Conservation (phyloP, 2,329 filamentous ascomycete genomes). For the Colletotrichum filicis region DNA sequence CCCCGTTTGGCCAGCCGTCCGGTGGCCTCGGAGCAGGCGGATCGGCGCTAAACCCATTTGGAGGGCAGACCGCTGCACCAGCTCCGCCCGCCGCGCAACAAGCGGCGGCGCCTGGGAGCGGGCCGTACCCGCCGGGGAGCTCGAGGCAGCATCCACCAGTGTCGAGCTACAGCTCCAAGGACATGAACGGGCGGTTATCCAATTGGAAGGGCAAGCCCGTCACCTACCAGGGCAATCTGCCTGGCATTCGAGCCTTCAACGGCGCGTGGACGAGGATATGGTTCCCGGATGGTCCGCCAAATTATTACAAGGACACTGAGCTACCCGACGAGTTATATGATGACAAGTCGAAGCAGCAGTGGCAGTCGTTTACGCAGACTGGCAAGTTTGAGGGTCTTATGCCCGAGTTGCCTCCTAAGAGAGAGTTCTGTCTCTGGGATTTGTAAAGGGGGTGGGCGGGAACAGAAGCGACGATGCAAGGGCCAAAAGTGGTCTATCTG, state of each 20-base stretch:
- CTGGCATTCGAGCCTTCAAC: slow-evolving; percentile 62
- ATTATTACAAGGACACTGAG: slow-evolving; percentile 72
- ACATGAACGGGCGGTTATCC: slow-evolving; percentile 57
- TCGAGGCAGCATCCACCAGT: slow-evolving; percentile 56
- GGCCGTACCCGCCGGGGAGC: slow-evolving; percentile 58
- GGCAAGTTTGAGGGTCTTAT: slow-evolving; percentile 78
- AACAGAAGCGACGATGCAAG: neutral
- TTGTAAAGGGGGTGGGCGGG: slow-evolving; percentile 58
- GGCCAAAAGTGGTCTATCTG: neutral
- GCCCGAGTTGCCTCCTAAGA: slow-evolving; percentile 81
- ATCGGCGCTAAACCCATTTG: slow-evolving; percentile 40
- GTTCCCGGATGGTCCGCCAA: slow-evolving; percentile 77
- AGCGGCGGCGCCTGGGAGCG: slow-evolving; percentile 36
- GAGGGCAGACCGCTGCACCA: slow-evolving; percentile 33
- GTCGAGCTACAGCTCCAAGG: slow-evolving; percentile 55
- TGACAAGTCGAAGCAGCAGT: slow-evolving; percentile 70
- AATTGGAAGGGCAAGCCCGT: slow-evolving; percentile 74
- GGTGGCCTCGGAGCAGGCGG: slow-evolving; percentile 5
- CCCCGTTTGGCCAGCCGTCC: slow-evolving; percentile 42
- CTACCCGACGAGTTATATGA: slow-evolving; percentile 66
- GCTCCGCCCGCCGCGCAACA: slow-evolving; percentile 29
- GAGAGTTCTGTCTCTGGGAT: slow-evolving; percentile 80
- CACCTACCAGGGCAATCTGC: slow-evolving; percentile 61
- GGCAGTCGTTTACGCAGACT: slow-evolving; percentile 70
- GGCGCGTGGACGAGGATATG: slow-evolving; percentile 73